Evolutionary conservation across 148 eudicot genomes (phyloP).

Genomic region (Rhododendron ferrugineum): DNA sequence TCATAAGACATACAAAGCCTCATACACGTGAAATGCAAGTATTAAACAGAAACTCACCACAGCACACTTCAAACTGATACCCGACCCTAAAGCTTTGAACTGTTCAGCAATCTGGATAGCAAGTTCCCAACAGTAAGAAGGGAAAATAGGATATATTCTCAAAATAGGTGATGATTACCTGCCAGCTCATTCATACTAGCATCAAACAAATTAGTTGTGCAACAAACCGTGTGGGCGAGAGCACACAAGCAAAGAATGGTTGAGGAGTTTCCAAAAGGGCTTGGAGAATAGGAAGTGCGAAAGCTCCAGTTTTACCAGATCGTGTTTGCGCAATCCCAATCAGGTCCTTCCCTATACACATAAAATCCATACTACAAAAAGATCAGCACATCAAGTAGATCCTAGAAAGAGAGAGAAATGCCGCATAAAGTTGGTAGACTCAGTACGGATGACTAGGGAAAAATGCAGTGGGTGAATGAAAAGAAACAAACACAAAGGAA

Average conservation of each 20-base stretch:
- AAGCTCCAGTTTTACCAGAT: conserved; percentile 94
- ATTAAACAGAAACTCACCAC: conserved; percentile 49
- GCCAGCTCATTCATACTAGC: neutral
- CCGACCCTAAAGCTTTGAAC: conserved; percentile 80
- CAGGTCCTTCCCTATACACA: conserved; percentile 58
- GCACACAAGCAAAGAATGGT: conserved; percentile 77
- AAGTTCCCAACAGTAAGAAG: conserved; percentile 49
- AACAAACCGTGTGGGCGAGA: conserved; percentile 68
- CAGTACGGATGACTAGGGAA: neutral
- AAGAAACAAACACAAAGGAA: too few relatives aligned
- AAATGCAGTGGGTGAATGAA: too few relatives aligned
- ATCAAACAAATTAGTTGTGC: neutral
- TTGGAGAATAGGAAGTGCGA: conserved; percentile 79
- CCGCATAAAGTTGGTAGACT: too few relatives aligned
- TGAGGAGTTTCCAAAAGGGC: conserved; percentile 55
- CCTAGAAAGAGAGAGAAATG: neutral
- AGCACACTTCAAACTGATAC: conserved; percentile 66
- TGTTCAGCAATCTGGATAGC: conserved; percentile 93
- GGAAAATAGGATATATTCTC: neutral
- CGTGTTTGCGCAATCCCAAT: conserved; percentile 95
- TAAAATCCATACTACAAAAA: neutral
- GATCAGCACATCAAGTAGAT: neutral
- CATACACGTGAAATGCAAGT: neutral
- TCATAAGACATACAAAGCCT: neutral
- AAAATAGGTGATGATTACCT: neutral